phyloP scores from a whole-genome alignment of 768 basidiomycete genomes.

The Boletellus ananiceps region DNA sequence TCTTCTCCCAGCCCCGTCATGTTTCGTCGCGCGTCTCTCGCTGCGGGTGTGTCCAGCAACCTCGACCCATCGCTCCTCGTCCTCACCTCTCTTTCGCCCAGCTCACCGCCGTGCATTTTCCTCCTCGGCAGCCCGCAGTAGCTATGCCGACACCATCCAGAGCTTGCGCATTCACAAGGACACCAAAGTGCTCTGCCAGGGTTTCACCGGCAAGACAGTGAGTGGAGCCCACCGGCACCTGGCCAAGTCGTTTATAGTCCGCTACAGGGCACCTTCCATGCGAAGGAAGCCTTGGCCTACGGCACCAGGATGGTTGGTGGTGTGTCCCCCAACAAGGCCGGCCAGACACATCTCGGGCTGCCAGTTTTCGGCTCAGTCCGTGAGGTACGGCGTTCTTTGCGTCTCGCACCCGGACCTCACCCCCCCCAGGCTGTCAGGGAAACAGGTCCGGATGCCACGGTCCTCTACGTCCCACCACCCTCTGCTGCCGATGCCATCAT shows the following conservation, averaged over 20 bases:
- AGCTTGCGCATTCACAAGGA: constrained; percentile 93
- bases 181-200: constrained; percentile 88
- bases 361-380: constrained; percentile 90
- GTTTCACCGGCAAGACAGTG: constrained; percentile 96
- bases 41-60: constrained; percentile 30
- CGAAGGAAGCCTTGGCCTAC: constrained; percentile 86
- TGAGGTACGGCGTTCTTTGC: constrained; percentile 54
- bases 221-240: constrained; percentile 16
- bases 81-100: constrained; percentile 19
- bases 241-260: constrained; percentile 4
- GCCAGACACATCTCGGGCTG: constrained; percentile 89
- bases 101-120: constrained; percentile 80
- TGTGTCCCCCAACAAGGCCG: constrained; percentile 95
- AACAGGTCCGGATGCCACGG: constrained; percentile 85
- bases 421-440: constrained; percentile 73
- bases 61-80: not conserved
- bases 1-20: constrained; percentile 27
- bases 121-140: constrained; percentile 63
- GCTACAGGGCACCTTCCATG: constrained; percentile 90
- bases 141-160: constrained; percentile 84
- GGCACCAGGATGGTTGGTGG: constrained; percentile 98
- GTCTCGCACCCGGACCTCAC: constrained; percentile 1
- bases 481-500: constrained; percentile 95
- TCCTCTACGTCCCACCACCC: constrained; percentile 98
- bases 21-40: constrained; percentile 57